Percentiles rank a stretch among this genome's conserved stretches.
These are phyloP conservation scores for Exidia glandulosa DNA, from an alignment of 768 basidiomycete genomes.

Conservation along the genomic window DNA sequence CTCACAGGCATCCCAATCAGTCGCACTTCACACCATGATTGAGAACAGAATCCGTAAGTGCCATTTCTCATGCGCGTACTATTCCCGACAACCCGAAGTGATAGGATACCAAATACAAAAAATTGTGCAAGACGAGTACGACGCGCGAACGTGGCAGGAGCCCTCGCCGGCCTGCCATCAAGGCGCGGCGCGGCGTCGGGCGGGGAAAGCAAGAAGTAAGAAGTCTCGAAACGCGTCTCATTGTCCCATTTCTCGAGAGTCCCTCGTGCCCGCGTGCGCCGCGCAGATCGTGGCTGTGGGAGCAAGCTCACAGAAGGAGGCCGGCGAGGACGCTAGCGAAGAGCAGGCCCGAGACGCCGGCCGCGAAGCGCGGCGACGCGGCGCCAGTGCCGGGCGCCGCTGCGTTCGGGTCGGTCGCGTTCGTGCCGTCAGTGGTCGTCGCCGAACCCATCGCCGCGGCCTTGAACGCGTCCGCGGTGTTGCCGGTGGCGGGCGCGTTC, in stretches of 20 bases:
- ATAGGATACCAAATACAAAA: no score
- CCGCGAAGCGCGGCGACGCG: background rate
- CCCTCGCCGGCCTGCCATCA: background rate
- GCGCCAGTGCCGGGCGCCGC: background rate
- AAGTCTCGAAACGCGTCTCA: background rate
- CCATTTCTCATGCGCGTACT: no score
- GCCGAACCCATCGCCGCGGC: slow-evolving; percentile 16
- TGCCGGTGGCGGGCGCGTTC: slow-evolving; percentile 36
- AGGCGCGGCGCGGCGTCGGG: background rate
- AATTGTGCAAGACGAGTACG: no score
- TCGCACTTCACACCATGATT: no score
- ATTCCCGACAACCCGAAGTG: no score
- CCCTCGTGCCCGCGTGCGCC: background rate
- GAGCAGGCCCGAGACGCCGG: background rate
- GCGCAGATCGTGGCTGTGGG: background rate
- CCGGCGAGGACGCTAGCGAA: background rate
- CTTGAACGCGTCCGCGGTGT: slow-evolving; percentile 28
- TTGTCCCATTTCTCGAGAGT: background rate
- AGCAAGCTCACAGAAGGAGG: background rate
- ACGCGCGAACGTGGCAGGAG: background rate
- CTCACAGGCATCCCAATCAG: no score
- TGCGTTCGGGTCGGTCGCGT: background rate
- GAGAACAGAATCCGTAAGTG: no score
- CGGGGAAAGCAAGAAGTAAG: background rate
- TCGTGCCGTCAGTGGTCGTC: background rate